These are phyloP conservation scores for Plasmopara viticola DNA, from an alignment of 352 stramenopile species.

Conservation along the genomic window DNA sequence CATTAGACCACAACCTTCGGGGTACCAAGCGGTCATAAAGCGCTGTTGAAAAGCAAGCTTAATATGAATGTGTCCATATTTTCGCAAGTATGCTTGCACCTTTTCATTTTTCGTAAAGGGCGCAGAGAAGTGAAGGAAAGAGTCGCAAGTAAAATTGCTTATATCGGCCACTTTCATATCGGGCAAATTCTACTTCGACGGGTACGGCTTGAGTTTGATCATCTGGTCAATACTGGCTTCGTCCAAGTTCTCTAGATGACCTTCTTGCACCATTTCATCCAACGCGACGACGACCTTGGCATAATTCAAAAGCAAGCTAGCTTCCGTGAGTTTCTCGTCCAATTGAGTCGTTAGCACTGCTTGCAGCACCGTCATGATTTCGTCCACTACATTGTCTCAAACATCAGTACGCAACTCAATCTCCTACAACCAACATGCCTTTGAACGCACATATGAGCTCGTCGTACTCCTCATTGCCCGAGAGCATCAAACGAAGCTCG, in stretches of 20 bases:
- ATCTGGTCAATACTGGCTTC: conserved; percentile 49
- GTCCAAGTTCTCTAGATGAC: conserved; percentile 44
- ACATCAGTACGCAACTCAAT: conserved; percentile 2
- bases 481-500: conserved; percentile 55
- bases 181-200: conserved; percentile 16
- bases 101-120: no score
- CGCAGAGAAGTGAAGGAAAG: no score
- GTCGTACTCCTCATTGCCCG: conserved; percentile 59
- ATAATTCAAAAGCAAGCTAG: conserved; percentile 49
- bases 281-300: conserved; percentile 56
- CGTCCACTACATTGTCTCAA: conserved; percentile 31
- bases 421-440: neutral
- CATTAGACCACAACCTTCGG: no score
- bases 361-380: conserved; percentile 47
- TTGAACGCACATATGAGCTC: conserved; percentile 55
- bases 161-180: no score
- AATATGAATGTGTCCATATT: no score
- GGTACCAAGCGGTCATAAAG: no score
- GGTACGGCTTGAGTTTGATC: conserved; percentile 35
- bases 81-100: no score
- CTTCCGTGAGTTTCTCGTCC: conserved; percentile 66
- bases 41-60: no score
- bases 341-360: conserved; percentile 47
- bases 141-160: no score
- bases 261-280: conserved; percentile 65